phyloP scores from a whole-genome alignment of 192 early-diverging fungal genomes.

The Phlyctochytrium arcticum region DNA sequence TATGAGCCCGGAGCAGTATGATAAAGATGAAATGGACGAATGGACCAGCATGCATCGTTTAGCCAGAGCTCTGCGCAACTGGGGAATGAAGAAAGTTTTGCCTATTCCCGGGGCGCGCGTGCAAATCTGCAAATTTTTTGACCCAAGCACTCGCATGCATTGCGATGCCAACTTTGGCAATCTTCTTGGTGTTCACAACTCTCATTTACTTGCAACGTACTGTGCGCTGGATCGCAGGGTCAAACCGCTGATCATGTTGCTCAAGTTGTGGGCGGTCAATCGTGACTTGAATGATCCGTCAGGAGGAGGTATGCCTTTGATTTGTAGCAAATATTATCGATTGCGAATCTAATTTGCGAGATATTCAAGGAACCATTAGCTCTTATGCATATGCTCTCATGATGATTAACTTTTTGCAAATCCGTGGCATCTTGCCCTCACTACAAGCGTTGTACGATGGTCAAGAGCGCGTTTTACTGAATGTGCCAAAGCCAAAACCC shows the following conservation, averaged over 20 bases:
- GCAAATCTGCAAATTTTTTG: conserved; percentile 48
- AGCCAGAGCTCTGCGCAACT: conserved; percentile 14
- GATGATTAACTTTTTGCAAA: conserved; percentile 40
- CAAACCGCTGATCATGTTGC: conserved; percentile 40
- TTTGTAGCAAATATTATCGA: neutral
- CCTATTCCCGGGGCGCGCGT: conserved; percentile 35
- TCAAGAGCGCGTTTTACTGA: neutral
- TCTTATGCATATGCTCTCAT: conserved; percentile 47
- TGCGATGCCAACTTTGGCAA: conserved; percentile 46
- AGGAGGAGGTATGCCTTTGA: conserved; percentile 12
- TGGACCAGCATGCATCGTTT: conserved; percentile 29
- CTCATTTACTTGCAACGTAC: conserved; percentile 34
- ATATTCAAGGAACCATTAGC: conserved; percentile 35
- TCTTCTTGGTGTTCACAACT: conserved; percentile 42
- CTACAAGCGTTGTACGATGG: conserved; percentile 30
- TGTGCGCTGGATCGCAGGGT: conserved; percentile 33
- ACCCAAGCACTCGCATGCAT: conserved; percentile 19
- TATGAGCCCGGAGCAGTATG: neutral
- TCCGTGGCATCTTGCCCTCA: conserved; percentile 32
- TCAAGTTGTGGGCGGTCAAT: conserved; percentile 42
- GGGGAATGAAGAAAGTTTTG: conserved; percentile 34
- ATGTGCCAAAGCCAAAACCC: neutral
- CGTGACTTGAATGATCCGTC: conserved; percentile 43
- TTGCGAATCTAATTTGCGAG: neutral
- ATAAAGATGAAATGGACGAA: neutral